Percentiles rank a stretch among this genome's conserved stretches.
Conservation (phyloP, 495 filamentous ascomycete genomes). For the Letharia columbiana region DNA sequence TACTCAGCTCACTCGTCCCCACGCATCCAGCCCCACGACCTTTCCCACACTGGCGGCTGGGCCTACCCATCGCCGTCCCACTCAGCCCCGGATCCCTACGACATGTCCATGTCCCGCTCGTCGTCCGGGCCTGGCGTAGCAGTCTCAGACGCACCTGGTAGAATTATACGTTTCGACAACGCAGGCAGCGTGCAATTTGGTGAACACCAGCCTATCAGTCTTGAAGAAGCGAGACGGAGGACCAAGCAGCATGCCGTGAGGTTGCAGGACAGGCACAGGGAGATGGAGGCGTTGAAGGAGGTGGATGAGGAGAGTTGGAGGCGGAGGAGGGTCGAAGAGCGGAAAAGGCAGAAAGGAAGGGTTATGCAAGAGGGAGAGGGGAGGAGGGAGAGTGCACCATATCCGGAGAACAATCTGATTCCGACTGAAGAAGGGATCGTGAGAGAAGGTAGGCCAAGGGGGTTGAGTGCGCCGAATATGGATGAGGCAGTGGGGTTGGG, state of each 20-base stretch:
- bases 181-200: constrained; percentile 22
- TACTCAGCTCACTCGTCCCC: constrained; percentile 21
- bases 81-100: background rate
- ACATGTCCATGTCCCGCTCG: constrained; percentile 20
- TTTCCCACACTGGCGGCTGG: constrained; percentile 15
- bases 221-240: constrained; percentile 20
- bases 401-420: constrained; percentile 22
- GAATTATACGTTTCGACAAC: constrained; percentile 22
- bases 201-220: constrained; percentile 15
- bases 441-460: background rate
- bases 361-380: background rate
- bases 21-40: constrained; percentile 23
- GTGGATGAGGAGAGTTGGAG: constrained; percentile 8
- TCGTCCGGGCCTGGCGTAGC: constrained; percentile 26
- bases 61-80: constrained; percentile 3
- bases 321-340: background rate
- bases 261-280: constrained; percentile 11
- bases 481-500: constrained; percentile 10
- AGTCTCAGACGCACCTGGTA: constrained; percentile 4
- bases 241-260: constrained; percentile 10
- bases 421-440: constrained; percentile 19
- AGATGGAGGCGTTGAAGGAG: background rate
- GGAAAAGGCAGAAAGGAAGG: background rate
- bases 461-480: constrained; percentile 7
- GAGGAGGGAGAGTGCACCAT: constrained; percentile 14